Percentiles rank a stretch among this genome's conserved stretches.
phyloP scores from a whole-genome alignment of 192 early-diverging fungal genomes.

The Podila clonocystis region DNA sequence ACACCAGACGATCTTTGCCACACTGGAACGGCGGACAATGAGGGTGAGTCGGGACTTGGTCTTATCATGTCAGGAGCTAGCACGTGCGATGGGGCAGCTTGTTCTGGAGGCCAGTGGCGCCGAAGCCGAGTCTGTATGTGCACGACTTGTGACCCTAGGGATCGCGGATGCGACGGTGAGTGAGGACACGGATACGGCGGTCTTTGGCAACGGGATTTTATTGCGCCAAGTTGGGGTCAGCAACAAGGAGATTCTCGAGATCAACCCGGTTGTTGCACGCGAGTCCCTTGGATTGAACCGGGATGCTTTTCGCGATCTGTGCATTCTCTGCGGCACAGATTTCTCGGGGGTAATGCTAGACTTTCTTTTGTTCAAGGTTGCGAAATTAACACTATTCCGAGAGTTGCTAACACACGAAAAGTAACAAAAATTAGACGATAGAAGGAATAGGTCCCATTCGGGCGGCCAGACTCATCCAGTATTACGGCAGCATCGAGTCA shows the following conservation, averaged over 20 bases:
- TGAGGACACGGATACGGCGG: constrained; percentile 68
- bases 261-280: constrained; percentile 60
- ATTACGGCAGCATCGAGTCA: constrained; percentile 71
- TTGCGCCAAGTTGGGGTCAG: constrained; percentile 55
- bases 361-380: background rate
- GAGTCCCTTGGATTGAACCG: constrained; percentile 59
- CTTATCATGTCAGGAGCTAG: constrained; percentile 56
- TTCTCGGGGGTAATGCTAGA: constrained; percentile 58
- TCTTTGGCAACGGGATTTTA: constrained; percentile 63
- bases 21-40: constrained; percentile 60
- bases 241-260: constrained; percentile 48
- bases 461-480: constrained; percentile 64
- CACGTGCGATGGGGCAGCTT: constrained; percentile 61
- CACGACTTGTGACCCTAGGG: constrained; percentile 57
- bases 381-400: too few species aligned
- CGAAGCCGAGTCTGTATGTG: constrained; percentile 78
- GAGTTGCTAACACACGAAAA: background rate
- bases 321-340: constrained; percentile 83
- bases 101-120: constrained; percentile 53
- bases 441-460: constrained; percentile 71
- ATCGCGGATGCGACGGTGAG: constrained; percentile 67
- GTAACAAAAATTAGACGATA: constrained; percentile 47
- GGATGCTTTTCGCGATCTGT: constrained; percentile 71
- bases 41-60: constrained; percentile 58
- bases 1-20: constrained; percentile 20